Evolutionary conservation across 352 stramenopile species (phyloP), one percentile per base, ranked within the genome.

Genomic region (Phytophthora lateralis): DNA sequence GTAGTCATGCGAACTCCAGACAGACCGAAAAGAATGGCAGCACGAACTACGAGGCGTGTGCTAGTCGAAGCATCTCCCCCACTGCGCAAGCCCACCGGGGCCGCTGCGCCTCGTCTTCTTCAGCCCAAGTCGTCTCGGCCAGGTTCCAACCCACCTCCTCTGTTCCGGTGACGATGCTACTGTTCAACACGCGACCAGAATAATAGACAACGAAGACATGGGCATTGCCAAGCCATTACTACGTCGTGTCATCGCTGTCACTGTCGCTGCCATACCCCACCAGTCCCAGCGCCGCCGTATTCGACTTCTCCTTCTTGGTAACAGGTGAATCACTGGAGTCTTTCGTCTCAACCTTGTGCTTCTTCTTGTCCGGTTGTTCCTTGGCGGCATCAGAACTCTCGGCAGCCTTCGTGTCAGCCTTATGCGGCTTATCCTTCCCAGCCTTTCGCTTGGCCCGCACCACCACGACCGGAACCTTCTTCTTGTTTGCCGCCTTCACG

Each of bases 1-100:
- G 54, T 93, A 4, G 77, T 96, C 14, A 89, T 92, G 76, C 72
- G 85, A 27, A 96, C 87, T 18, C 87, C 87, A 1, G 87, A 96
- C 52, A 79, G 85, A 38, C 85, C 87, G 9, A 85, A 89, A 21
- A 68, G 83, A n/a, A 64, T 71, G 5, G 60, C 71, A 47, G 69
- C 58, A 26, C 69, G 71, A 37, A 66, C 71, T 8, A 70, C 67
- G 11, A 66, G 51, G 8, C 72, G 81, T 2, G 74, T 96, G 8
- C 61, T 92, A 18, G 75, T 96, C 2, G 83, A 82, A 57, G 85
- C 87, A 9, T 96, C 87, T 7, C 87, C 87, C 17, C 87, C 87
- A 42, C 71, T 96, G 5, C 78, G 79, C 8, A 83, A 76, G 39
- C 74, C 71, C 12, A 74, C 53, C 10, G 60, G 57, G 18, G 66